These are phyloP conservation scores for Paramecium octaurelia DNA, from an alignment of 73 alveolate species.

Conservation along the genomic window DNA sequence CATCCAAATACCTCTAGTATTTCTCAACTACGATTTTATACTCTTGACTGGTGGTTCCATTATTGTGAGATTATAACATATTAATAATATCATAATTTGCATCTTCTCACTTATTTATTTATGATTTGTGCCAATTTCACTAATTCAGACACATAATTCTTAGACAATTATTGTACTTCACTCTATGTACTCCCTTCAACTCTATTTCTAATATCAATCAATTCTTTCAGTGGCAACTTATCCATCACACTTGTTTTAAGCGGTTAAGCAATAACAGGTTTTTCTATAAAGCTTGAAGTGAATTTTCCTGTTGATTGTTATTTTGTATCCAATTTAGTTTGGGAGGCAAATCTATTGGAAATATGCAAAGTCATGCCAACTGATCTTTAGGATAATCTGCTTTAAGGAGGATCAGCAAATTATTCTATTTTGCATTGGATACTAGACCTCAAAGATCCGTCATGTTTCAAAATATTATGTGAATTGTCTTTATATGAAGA, in stretches of 20 bases:
- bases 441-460: neutral
- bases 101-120: conserved; percentile 6
- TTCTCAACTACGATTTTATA: conserved; percentile 8
- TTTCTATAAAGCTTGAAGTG: neutral
- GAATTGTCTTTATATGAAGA: neutral
- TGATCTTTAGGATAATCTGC: conserved; percentile 8
- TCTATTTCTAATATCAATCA: neutral
- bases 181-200: neutral
- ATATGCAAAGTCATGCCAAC: conserved; percentile 20
- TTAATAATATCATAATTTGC: neutral
- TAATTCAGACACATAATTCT: conserved; percentile 41
- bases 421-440: neutral
- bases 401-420: neutral
- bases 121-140: conserved; percentile 45
- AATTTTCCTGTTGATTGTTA: neutral
- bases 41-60: neutral
- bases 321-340: neutral
- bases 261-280: neutral
- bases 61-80: neutral
- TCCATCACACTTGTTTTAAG: neutral
- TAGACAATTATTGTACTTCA: conserved; percentile 1
- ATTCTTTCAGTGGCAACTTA: conserved; percentile 9
- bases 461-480: neutral
- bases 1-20: neutral
- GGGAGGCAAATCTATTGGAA: conserved; percentile 23